phyloP scores from a whole-genome alignment of 352 stramenopile species.

The Globisporangium parvum region DNA sequence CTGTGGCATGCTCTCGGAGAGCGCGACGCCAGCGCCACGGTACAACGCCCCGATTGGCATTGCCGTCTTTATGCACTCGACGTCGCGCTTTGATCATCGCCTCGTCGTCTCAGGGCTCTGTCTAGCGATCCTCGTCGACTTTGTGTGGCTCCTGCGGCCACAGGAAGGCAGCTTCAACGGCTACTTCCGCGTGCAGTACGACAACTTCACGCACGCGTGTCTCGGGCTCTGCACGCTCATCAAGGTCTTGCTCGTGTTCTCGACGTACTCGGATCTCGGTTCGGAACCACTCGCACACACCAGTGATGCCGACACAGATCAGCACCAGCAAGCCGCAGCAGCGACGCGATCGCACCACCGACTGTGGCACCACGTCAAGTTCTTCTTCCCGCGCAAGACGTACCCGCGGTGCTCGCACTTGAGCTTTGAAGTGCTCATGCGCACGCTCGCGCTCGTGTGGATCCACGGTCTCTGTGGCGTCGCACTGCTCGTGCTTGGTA shows the following conservation, averaged over 20 bases:
- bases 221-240: conserved; percentile 43
- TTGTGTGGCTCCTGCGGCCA: conserved; percentile 60
- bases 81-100: conserved; percentile 35
- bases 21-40: conserved; percentile 46
- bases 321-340: not conserved
- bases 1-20: conserved; percentile 55
- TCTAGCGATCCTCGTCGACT: conserved; percentile 39
- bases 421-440: conserved; percentile 69
- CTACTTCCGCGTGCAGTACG: conserved; percentile 37
- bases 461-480: conserved; percentile 58
- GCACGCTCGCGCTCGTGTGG: conserved; percentile 60
- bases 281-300: conserved; percentile 5
- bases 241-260: conserved; percentile 68
- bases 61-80: conserved; percentile 32
- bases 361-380: conserved; percentile 51
- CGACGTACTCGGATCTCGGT: conserved; percentile 52
- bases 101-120: conserved; percentile 47
- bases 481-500: conserved; percentile 39
- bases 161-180: conserved; percentile 58
- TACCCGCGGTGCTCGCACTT: conserved; percentile 46
- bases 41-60: conserved; percentile 73
- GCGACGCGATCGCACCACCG: conserved; percentile 16
- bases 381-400: conserved; percentile 67
- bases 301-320: not conserved
- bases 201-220: conserved; percentile 40